phyloP scores from a whole-genome alignment of 768 basidiomycete species.

The Suillus tomentosus region DNA sequence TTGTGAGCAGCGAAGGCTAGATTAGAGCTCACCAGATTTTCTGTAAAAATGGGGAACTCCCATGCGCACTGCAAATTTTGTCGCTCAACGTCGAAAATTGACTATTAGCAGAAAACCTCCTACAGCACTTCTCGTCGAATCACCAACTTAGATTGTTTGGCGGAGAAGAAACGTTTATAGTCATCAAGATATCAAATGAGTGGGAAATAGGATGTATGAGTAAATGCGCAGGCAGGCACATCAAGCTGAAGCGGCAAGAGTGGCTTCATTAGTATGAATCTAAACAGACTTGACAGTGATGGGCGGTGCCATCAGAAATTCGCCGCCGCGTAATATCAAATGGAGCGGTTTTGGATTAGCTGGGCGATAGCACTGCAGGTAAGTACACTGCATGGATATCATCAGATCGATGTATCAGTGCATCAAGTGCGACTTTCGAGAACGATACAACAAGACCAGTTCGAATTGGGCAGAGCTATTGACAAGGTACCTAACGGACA shows the following conservation, averaged over 20 bases:
- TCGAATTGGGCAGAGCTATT: background rate
- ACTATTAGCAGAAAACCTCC: slow-evolving; percentile 1
- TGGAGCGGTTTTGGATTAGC: background rate
- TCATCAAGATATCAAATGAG: too few relatives aligned
- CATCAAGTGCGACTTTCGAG: background rate
- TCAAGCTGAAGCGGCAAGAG: background rate
- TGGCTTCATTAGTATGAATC: background rate
- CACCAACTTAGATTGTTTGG: too few relatives aligned
- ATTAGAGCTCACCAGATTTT: slow-evolving; percentile 53
- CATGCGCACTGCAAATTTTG: slow-evolving; percentile 41
- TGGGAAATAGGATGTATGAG: background rate
- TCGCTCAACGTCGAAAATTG: background rate
- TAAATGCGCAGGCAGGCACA: background rate
- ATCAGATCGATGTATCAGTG: background rate
- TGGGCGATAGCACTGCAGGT: background rate
- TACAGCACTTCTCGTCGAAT: too few relatives aligned
- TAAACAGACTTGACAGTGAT: background rate
- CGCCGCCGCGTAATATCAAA: background rate
- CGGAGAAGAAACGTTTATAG: too few relatives aligned
- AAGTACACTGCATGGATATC: background rate
- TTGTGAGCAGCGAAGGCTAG: background rate
- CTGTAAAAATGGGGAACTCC: slow-evolving; percentile 71
- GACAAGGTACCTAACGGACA: background rate
- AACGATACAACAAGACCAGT: background rate
- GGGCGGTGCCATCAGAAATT: background rate